Conservation (phyloP, 495 filamentous ascomycete species). For the Barbatosphaeria neglecta region DNA sequence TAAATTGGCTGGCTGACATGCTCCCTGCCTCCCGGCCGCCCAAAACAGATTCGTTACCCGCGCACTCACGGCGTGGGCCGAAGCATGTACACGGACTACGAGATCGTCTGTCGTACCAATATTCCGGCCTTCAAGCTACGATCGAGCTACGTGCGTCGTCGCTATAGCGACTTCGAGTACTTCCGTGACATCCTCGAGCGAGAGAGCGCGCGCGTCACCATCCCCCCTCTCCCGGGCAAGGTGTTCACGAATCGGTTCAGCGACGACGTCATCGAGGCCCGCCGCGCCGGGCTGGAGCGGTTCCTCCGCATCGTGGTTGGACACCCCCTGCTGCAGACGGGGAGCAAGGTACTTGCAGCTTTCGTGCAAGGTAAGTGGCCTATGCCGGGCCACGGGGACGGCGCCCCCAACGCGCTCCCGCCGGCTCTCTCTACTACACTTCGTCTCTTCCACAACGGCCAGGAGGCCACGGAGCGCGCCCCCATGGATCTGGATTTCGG, state of each 20-base stretch:
- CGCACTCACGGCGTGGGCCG: slow-evolving; percentile 91
- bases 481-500: too few relatives aligned
- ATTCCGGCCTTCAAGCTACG: slow-evolving; percentile 94
- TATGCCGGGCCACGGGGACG: slow-evolving; percentile 2
- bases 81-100: slow-evolving; percentile 97
- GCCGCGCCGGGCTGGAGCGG: slow-evolving; percentile 81
- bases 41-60: slow-evolving; percentile 72
- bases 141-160: slow-evolving; percentile 72
- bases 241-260: slow-evolving; percentile 98
- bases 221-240: slow-evolving; percentile 91
- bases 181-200: slow-evolving; percentile 97
- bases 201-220: slow-evolving; percentile 85
- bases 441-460: slow-evolving; percentile 15
- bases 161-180: slow-evolving; percentile 96
- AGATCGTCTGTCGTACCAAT: slow-evolving; percentile 93
- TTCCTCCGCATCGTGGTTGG: slow-evolving; percentile 97
- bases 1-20: background rate
- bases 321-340: slow-evolving; percentile 92
- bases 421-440: too few relatives aligned
- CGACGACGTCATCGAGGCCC: slow-evolving; percentile 95
- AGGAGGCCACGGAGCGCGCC: background rate
- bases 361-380: slow-evolving; percentile 81
- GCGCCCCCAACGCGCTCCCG: slow-evolving; percentile 2
- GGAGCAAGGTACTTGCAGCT: slow-evolving; percentile 86
- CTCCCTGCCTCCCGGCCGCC: background rate